These are phyloP conservation scores for Pseudogymnoascus verrucosus DNA, from an alignment of 2,329 filamentous ascomycete species.

Conservation along the genomic window DNA sequence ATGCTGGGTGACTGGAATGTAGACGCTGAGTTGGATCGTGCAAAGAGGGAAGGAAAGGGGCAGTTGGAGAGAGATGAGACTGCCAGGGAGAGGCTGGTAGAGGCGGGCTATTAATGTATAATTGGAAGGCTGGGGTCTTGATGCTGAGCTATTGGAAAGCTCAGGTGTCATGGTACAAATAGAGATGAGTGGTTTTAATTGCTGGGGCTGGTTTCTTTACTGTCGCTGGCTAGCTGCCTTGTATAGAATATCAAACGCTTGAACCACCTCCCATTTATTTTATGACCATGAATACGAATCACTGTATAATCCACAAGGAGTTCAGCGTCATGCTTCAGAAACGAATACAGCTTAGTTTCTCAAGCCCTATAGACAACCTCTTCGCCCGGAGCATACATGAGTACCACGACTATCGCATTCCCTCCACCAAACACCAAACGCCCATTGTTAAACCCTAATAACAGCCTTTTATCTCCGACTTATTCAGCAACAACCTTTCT, in stretches of 20 bases:
- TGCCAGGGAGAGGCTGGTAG: neutral
- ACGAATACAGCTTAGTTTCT: constrained; percentile 8
- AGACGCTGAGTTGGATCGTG: neutral
- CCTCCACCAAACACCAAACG: constrained; percentile 11
- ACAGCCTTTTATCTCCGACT: neutral
- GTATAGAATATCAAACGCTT: neutral
- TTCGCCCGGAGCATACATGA: constrained; percentile 7
- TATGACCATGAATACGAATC: neutral
- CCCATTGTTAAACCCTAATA: constrained; percentile 8
- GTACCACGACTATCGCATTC: constrained; percentile 7
- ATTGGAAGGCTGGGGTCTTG: neutral
- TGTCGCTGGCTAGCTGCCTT: neutral
- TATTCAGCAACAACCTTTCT: constrained; percentile 10
- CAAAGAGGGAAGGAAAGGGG: neutral
- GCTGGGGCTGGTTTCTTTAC: neutral
- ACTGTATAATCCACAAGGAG: neutral
- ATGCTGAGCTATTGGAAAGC: neutral
- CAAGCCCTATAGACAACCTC: constrained; percentile 7
- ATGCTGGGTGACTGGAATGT: constrained; percentile 3
- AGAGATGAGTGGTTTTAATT: neutral
- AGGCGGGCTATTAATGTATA: neutral
- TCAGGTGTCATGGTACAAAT: neutral
- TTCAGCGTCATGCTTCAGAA: neutral
- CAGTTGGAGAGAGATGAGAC: neutral
- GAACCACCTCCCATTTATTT: neutral